Base-by-base conservation (phyloP, 1,284 basidiomycete genomes). In the Ganoderma multipileum region DNA sequence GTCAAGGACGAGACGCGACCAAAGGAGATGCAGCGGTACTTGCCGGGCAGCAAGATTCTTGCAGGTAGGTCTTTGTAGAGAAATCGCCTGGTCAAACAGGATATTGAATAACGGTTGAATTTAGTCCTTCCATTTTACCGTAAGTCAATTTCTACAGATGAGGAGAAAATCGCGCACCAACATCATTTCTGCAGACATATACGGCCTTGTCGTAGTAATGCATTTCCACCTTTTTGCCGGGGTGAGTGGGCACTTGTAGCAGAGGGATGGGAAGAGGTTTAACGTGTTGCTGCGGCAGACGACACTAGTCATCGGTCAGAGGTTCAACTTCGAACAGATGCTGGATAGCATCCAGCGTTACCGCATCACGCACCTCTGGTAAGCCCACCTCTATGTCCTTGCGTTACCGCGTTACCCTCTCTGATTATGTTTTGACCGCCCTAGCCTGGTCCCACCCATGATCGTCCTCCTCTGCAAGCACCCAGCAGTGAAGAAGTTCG, bases 401-500 rank as follows among this genome's bases (percentile, higher is more conserved):
- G 6, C 20, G 6, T 18, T 14, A 30, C 9, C 28, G 18, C 38
- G 4, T 26, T 6, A 1, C 33, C 18, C 3, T 7, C 33, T 28
- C 33, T 38, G 55, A 39, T 75, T 74, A 52, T 72, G 12, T 39
- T 11, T 11, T 39, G 7, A 50, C 61, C 28, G 76, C 79, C 26
- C 7, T 69, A 92, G 91, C 69, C 79, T 91, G 18, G 91, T 93
- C 3, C 92, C 92, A 6, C 91, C 91, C 5, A 89, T 81, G 84
- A 83, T 80, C 75, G 90, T 85, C 65, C 85, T 81, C 68, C 81
- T 81, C 59, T 90, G 80, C 85, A 91, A 86, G 89, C 88, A 92
- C 78, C 89, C 92, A 28, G 86, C 84, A 16, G 84, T 86, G 33
- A 87, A 90, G 74, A 84, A 91, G 52, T 91, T 91, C 74, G 86